Base-by-base conservation (phyloP, 2,329 filamentous ascomycete species). In the Fusarium lateritium region DNA sequence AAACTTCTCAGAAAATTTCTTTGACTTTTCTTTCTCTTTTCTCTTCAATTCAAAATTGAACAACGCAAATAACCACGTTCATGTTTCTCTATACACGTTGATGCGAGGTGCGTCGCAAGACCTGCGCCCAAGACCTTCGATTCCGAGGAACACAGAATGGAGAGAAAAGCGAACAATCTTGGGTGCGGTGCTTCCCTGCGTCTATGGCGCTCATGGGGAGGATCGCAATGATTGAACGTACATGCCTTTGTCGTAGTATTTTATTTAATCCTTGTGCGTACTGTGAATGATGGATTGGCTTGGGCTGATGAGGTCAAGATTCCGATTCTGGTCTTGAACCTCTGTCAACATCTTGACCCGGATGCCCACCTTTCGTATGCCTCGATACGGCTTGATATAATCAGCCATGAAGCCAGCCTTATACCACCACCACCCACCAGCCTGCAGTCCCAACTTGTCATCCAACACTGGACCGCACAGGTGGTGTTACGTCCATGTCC, bases 221-320 rank as follows among this genome's bases (percentile, higher is more conserved):
- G 84, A 86, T 82, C 84, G 84, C 84, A 86, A 86, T 86, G 84
- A 86, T 86, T 86, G 84, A 85, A 74, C 84, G 84, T 81, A 86
- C 84, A 86, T 85, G 54, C 44, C 66, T 61, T 60, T 57, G 31
- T 47, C 49, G 54, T 54, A 68, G n/a, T 26, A 53, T 40, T n/a
- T 45, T 26, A 53, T 40, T n/a, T 45, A 39, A 31, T 51, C 14
- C 13, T 42, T 52, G 26, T 46, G 45, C 21, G 31, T 14, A 14
- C 17, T 33, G 65, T 69, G 61, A 54, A 47, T 62, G n/a, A 38
- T 62, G 34, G 26, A 24, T 5, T 47, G 13, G 26, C 31, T 5
- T 47, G 13, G 36, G 24, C 62, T 49, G 43, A 49, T 45, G 4
- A 19, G 9, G 33, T 14, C 45, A 56, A 19, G 42, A 19, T 43